Base-by-base conservation (phyloP, 2,329 filamentous ascomycete genomes). In the Apiospora phragmitis region DNA sequence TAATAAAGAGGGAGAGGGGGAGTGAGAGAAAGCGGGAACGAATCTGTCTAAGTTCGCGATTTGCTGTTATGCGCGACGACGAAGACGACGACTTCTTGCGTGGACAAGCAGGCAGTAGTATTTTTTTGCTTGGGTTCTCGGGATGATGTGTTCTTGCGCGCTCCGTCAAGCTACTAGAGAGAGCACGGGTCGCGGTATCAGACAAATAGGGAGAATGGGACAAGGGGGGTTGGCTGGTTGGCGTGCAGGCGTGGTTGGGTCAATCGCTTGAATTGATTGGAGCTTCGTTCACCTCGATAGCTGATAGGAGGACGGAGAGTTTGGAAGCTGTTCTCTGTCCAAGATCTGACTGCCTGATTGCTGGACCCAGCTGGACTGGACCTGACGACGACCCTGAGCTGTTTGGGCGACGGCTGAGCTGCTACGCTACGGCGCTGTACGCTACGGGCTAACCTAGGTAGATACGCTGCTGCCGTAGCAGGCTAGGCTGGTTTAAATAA, bases 101-200 rank as follows among this genome's bases (percentile, higher is more conserved):
- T 62, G 32, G 55, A 35, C 32, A 38, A 38, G 4, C 55, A 62
- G 55, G 55, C 55, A 62, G 55, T 62, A 24, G 32, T 62, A 24
- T 38, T 62, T 62, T 62, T 59, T 62, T 38, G 32, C 32, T 38
- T 62, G 55, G 55, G 32, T 62, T 9, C 55, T 62, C 55, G 55
- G 55, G 55, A 62, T 62, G 55, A 62, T 62, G 55, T 62, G 55
- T 62, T 62, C 55, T 62, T 62, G 55, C 55, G 55, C 55, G 55
- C 55, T 62, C 55, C 55, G 55, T 62, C 32, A 62, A 62, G 55
- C 55, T 62, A 62, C n/a, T 62, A 38, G 32, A 35, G 49, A n/a
- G n/a, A 51, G 24, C 24, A 32, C 51, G 21, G 51, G 49, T 55
- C 29, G 42, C 14, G 47, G 47, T 49, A 49, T 24, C 47, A 49